phyloP scores from a whole-genome alignment of 2,329 filamentous ascomycete species.

The Pestalotiopsis sp. region DNA sequence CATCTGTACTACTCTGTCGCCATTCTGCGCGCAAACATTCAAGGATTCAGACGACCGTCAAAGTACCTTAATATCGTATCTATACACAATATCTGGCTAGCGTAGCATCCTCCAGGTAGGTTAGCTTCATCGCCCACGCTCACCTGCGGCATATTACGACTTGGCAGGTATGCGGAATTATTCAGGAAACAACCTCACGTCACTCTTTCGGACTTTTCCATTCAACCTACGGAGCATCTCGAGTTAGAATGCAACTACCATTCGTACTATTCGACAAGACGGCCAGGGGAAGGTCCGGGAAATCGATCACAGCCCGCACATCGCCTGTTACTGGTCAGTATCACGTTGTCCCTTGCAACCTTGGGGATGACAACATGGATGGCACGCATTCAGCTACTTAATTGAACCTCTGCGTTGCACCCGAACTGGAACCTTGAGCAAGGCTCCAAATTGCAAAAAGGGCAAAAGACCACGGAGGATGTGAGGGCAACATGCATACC shows the following conservation, averaged over 20 bases:
- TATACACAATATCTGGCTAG: neutral
- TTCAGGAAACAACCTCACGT: neutral
- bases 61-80: neutral
- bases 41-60: neutral
- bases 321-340: neutral
- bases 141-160: neutral
- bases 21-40: slow-evolving; percentile 1
- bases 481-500: neutral
- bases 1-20: neutral
- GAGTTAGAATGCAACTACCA: neutral
- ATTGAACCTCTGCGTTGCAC: slow-evolving; percentile 10
- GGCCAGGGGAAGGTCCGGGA: neutral
- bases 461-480: neutral
- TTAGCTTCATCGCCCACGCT: neutral
- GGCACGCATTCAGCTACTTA: slow-evolving; percentile 8
- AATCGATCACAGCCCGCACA: neutral
- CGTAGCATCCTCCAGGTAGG: neutral
- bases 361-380: slow-evolving; percentile 5
- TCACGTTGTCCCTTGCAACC: neutral
- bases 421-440: neutral
- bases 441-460: slow-evolving; percentile 5
- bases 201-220: neutral
- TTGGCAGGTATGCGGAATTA: neutral
- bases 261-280: neutral
- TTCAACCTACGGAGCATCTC: neutral